A percentile compares a stretch with the other conserved stretches of the same genome.
phyloP scores from a whole-genome alignment of 164 flowering plant species.

The Kalanchoe fedtschenkoi region DNA sequence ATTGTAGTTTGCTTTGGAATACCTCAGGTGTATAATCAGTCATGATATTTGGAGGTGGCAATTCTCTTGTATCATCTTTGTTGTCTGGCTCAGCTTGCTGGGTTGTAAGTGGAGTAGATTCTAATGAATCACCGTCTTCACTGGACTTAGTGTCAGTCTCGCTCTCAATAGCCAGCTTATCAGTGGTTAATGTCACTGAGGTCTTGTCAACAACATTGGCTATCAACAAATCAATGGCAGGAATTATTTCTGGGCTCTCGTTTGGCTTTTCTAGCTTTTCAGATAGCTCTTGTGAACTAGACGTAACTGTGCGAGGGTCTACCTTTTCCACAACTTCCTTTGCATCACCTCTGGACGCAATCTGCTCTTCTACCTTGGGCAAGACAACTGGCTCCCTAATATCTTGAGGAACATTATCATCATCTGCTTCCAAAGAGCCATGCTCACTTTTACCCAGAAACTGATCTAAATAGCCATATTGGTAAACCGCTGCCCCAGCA shows the following conservation, averaged over 20 bases:
- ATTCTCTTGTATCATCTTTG: slow-evolving; percentile 14
- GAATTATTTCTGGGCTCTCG: slow-evolving; percentile 12
- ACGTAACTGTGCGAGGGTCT: slow-evolving; percentile 14
- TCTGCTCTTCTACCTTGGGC: slow-evolving; percentile 16
- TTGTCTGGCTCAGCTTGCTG: slow-evolving; percentile 13
- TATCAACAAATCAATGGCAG: background rate
- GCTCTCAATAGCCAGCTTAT: slow-evolving; percentile 15
- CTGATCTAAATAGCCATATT: slow-evolving; percentile 40
- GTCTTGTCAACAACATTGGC: slow-evolving; percentile 17
- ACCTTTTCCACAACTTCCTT: slow-evolving; percentile 19
- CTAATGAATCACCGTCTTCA: slow-evolving; percentile 20
- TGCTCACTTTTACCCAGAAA: slow-evolving; percentile 19
- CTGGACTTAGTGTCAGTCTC: slow-evolving; percentile 15
- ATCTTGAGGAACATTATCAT: slow-evolving; percentile 7
- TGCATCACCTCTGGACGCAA: slow-evolving; percentile 8
- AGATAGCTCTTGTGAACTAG: slow-evolving; percentile 15
- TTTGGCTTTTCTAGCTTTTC: slow-evolving; percentile 14
- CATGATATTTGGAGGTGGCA: slow-evolving; percentile 12
- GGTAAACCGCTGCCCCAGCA: slow-evolving; percentile 43
- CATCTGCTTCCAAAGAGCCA: slow-evolving; percentile 7
- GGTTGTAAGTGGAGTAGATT: slow-evolving; percentile 9
- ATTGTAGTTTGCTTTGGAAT: background rate
- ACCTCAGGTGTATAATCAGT: slow-evolving; percentile 29
- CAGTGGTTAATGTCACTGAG: slow-evolving; percentile 24
- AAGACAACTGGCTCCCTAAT: slow-evolving; percentile 11